Base-by-base conservation (phyloP, 2,329 filamentous ascomycete species). In the Cercospora sp. region DNA sequence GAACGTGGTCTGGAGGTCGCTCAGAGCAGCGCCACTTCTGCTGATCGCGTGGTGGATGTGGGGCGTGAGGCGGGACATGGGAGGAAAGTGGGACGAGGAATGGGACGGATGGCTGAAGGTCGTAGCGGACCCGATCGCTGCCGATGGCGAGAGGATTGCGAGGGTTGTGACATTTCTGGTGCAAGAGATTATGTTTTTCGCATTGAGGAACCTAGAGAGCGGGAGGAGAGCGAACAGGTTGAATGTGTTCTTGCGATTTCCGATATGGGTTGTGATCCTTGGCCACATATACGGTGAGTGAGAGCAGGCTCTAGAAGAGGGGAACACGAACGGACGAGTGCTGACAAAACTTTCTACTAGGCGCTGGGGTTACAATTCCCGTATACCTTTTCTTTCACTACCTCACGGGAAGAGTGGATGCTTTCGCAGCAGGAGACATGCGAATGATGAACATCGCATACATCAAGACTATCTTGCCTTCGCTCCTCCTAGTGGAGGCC, bases 321-420 rank as follows among this genome's bases (percentile, higher is more conserved):
- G 2, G 2, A 48, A 48, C 7, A 48, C 36, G 3, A 42, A n/a
- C 3, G 36, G 36, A 42, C 6, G 45, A 51, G 45, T 51, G 45
- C 60, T 53, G n/a, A 62, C 60, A n/a, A 10, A 10, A 4, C 1
- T 51, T 20, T 5, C 9, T 18, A 18, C 45, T 18, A 63, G 60
- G 60, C 18, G 70, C 78, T 13, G 79, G 76, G 9, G 68, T 77
- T 31, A 63, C 78, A 1, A 76, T 75, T 1, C 78, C 79, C 4
- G 59, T 80, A 20, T 81, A 79, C 72, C 80, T 74, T 68, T 80
- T 79, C 69, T 69, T 80, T 39, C 77, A 80, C 64, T 81, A 79
- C 60, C 64, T 79, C 5, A 74, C 74, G 60, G 75, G 74, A 23
- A 75, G 77, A 6, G 68, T 79, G n/a, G 75, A 76, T 18, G 77